These are phyloP conservation scores for Erucastrum elatum DNA, from an alignment of 345 rosid genomes.

Conservation along the genomic window DNA sequence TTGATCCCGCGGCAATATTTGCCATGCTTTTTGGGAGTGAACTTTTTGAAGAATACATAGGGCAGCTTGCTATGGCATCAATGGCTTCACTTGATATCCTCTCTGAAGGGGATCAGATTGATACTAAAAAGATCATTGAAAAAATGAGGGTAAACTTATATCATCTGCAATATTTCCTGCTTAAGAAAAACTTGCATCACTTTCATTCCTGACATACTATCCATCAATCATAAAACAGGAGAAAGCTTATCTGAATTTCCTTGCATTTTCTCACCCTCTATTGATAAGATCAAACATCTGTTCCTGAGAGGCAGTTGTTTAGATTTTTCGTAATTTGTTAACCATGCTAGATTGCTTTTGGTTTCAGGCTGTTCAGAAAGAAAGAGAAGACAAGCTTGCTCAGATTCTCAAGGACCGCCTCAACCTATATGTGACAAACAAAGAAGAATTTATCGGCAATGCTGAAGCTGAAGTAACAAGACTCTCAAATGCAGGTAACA, in stretches of 20 bases:
- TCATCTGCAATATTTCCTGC: neutral
- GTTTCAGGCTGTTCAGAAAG: conserved; percentile 85
- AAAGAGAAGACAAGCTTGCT: conserved; percentile 93
- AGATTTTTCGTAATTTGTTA: neutral
- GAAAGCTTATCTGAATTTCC: neutral
- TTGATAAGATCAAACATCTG: conserved; percentile 5
- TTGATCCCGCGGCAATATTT: conserved; percentile 85
- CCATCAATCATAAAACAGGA: neutral
- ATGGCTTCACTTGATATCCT: conserved; percentile 72
- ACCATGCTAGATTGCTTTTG: conserved; percentile 22
- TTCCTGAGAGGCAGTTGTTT: neutral
- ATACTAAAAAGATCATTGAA: conserved; percentile 63
- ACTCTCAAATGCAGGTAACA: conserved; percentile 84
- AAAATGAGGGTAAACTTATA: conserved; percentile 64
- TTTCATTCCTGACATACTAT: neutral
- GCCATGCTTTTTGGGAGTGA: conserved; percentile 97
- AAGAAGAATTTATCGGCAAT: conserved; percentile 62
- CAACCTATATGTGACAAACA: conserved; percentile 70
- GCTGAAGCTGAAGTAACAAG: conserved; percentile 86
- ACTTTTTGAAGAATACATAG: conserved; percentile 87
- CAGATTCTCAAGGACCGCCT: conserved; percentile 70
- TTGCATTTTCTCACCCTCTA: neutral
- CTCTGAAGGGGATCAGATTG: conserved; percentile 47
- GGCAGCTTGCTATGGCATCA: conserved; percentile 87
- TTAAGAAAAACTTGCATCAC: neutral